Evolutionary conservation across 2,329 filamentous ascomycete species (phyloP), one percentile per base, ranked within the genome.

Genomic region (Aspergillus oerlinghausenensis): DNA sequence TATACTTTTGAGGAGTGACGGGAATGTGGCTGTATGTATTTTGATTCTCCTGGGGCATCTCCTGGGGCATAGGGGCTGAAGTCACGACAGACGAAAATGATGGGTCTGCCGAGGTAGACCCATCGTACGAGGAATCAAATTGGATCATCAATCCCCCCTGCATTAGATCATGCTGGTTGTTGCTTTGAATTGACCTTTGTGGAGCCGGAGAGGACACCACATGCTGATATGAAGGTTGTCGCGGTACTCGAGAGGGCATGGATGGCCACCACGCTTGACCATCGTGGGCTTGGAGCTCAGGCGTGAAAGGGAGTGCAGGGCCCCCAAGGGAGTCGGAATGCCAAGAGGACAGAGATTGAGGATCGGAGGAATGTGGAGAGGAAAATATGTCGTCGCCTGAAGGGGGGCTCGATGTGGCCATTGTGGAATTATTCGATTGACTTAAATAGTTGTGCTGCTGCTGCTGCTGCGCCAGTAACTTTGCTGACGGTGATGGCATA

Each of bases 251-350:
- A 50, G 69, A 63, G 35, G 70, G 62, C 62, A 73, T 69, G 26
- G 74, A 68, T 21, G 74, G 72, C 74, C 76, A 78, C 74, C 76
- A 75, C 11, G 63, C 54, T 51, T 76, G 73, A 23, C 65, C 59
- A 58, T 75, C 73, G 23, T 72, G 68, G 53, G 64, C 55, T 28
- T 71, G 70, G n/a, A 74, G 60, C 45, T 77, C 73, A 21, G 73
- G 67, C n/a, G 73, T 70, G 55, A 76, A 76, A 4, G 73, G 67
- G 51, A 76, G 61, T 56, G 66, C 59, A 47, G 73, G 62, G 52
- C 72, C 61, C 53, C 70, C 64, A 63, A 77, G 65, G 57, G 70
- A 61, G 59, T 76, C 74, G 28, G 72, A 69, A 62, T 75, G 69
- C 73, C 75, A 78, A 42, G 75, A 73, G 49, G 72, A 70, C 54